These are phyloP conservation scores for Haplosporangium sp. DNA, from an alignment of 371 early-diverging fungal genomes.

Conservation along the genomic window DNA sequence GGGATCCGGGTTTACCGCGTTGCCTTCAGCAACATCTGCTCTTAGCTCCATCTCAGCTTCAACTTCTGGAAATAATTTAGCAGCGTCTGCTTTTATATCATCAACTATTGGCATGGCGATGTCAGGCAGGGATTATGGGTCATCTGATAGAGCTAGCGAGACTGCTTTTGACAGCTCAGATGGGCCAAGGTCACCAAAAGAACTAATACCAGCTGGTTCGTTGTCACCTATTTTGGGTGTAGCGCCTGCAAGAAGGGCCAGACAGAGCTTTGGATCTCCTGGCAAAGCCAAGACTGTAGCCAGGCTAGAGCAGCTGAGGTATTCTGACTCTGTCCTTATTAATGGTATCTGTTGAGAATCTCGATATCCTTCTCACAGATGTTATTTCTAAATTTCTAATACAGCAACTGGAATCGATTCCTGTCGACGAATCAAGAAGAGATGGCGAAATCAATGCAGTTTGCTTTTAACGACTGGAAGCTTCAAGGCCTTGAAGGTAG, in stretches of 20 bases:
- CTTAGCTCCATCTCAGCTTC: conserved; percentile 34
- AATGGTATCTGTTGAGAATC: neutral
- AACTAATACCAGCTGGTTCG: conserved; percentile 34
- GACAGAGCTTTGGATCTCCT: conserved; percentile 46
- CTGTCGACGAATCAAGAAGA: conserved; percentile 76
- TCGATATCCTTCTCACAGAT: neutral
- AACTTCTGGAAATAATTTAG: conserved; percentile 19
- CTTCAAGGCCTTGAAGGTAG: conserved; percentile 70
- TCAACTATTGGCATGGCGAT: conserved; percentile 12
- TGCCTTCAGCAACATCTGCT: conserved; percentile 29
- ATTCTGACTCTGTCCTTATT: neutral
- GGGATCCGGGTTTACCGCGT: conserved; percentile 1
- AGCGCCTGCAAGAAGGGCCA: conserved; percentile 29
- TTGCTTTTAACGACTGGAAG: conserved; percentile 76
- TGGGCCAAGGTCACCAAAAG: conserved; percentile 33
- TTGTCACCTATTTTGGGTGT: conserved; percentile 42
- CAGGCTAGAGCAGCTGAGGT: conserved; percentile 50
- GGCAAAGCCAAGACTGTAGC: conserved; percentile 47
- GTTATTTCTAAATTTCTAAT: neutral
- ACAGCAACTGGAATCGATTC: conserved; percentile 76
- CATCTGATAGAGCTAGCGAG: conserved; percentile 15
- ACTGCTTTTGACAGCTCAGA: conserved; percentile 7
- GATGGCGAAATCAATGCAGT: conserved; percentile 78
- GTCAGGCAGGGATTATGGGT: conserved; percentile 14
- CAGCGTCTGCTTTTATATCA: neutral